Base-by-base conservation (phyloP, 257 asterid species). In the Fraxinus excelsior region DNA sequence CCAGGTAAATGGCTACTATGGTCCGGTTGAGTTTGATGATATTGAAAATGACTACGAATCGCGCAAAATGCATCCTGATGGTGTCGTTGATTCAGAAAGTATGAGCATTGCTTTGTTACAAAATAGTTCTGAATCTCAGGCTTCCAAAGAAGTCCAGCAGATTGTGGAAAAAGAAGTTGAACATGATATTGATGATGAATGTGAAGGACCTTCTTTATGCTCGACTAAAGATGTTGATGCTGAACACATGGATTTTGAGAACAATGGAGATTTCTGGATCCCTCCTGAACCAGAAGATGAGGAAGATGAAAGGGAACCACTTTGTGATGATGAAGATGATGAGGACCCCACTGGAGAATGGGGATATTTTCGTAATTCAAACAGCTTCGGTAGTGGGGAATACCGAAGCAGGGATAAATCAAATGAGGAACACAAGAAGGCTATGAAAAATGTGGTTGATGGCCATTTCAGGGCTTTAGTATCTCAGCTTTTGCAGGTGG, bases 241-340 rank as follows among this genome's bases (percentile, higher is more conserved):
- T 13, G 95, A 91, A 84, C 97, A 96, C 31, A 90, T 91, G 67
- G 99, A 95, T 85, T 95, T 93, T 78, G 99, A 95, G 85, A 89
- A 86, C 85, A 91, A 85, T 77, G 99, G 97, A 81, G 85, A 91
- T 78, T 90, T 95, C 53, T 95, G 99, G 99, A 91, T 93, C 77
- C 99, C 98, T 31, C 99, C 98, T 71, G 99, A 95, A 77, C 98
- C 99, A 23, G 99, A 95, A 89, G 96, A 93, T 51, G 94, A 86
- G 83, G 97, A 90, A 82, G 98, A 93, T 83, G 99, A 93, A 86
- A 85, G 81, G 80, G 99, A 95, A 67, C 84, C 86, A 25, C 85
- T 88, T 81, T 86, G 87, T 67, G 96, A 86, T 35, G 98, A 95
- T 60, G 96, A 90, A 32, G 95, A 91, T 73, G 97, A 92, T 35